A percentile compares a stretch with the other conserved stretches of the same genome.
These are phyloP conservation scores for Corrigiola litoralis DNA, from an alignment of 179 eudicot species.

Conservation along the genomic window DNA sequence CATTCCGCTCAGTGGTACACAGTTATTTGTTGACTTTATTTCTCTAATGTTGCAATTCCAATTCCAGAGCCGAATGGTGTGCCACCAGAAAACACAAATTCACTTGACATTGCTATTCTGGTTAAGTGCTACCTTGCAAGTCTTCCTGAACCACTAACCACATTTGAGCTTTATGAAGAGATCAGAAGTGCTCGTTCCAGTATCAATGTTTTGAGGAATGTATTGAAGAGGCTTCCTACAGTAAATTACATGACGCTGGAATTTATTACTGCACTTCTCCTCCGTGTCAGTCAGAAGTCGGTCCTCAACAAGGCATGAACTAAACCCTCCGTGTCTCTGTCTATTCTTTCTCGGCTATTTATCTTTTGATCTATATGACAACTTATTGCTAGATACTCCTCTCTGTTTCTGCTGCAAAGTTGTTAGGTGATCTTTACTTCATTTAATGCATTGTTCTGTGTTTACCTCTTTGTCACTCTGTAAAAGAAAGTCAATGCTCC, in stretches of 20 bases:
- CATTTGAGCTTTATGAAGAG: constrained; percentile 67
- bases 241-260: constrained; percentile 93
- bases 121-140: constrained; percentile 89
- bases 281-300: constrained; percentile 89
- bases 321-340: background rate
- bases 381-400: too few species aligned
- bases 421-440: background rate
- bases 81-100: constrained; percentile 62
- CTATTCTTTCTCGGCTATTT: background rate
- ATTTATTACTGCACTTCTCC: constrained; percentile 77
- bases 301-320: constrained; percentile 75
- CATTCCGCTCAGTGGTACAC: background rate
- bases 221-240: constrained; percentile 80
- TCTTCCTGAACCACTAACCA: constrained; percentile 81
- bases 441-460: background rate
- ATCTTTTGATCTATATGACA: too few species aligned
- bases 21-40: background rate
- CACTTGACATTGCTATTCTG: constrained; percentile 70
- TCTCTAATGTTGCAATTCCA: constrained; percentile 1
- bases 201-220: constrained; percentile 56
- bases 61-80: constrained; percentile 66
- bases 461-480: too few species aligned
- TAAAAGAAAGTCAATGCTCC: too few species aligned
- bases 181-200: constrained; percentile 68
- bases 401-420: too few species aligned